phyloP scores from a whole-genome alignment of 768 basidiomycete genomes.

The Phanerochaete sordida region DNA sequence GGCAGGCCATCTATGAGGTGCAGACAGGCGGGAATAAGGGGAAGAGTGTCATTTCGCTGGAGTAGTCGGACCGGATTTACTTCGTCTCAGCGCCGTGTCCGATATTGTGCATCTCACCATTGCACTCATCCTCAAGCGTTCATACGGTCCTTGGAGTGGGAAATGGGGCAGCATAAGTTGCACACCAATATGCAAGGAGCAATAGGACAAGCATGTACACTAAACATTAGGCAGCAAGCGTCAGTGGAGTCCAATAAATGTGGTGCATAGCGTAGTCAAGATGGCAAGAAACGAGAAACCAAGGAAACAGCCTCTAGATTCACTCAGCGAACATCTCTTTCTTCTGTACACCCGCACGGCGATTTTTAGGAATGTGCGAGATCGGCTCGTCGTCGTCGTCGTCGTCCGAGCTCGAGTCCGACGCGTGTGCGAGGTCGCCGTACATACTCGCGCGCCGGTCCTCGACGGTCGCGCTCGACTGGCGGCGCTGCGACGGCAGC shows the following conservation, averaged over 20 bases:
- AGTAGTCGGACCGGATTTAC: too few relatives aligned
- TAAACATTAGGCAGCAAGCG: neutral
- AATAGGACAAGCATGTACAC: neutral
- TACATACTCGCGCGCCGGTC: slow-evolving; percentile 5
- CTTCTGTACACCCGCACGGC: slow-evolving; percentile 45
- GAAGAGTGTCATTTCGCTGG: slow-evolving; percentile 28
- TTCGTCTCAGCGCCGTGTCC: neutral
- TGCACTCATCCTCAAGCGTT: too few relatives aligned
- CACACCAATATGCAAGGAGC: neutral
- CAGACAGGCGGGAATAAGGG: slow-evolving; percentile 30
- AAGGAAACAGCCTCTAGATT: too few relatives aligned
- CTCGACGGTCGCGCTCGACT: neutral
- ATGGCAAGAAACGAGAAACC: too few relatives aligned
- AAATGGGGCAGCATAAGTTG: too few relatives aligned
- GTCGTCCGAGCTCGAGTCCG: slow-evolving; percentile 9
- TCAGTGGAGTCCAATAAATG: neutral
- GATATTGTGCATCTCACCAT: too few relatives aligned
- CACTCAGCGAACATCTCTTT: slow-evolving; percentile 20
- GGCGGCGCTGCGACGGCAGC: neutral
- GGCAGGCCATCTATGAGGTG: slow-evolving; percentile 30
- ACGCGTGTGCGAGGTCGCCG: slow-evolving; percentile 21
- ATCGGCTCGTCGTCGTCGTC: slow-evolving; percentile 29
- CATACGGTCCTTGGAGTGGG: too few relatives aligned
- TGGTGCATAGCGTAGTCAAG: neutral
- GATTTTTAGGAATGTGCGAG: slow-evolving; percentile 62